Percentiles rank a stretch among this genome's conserved stretches.
Conservation (phyloP, 345 rosid species). For the Salix dunnii region DNA sequence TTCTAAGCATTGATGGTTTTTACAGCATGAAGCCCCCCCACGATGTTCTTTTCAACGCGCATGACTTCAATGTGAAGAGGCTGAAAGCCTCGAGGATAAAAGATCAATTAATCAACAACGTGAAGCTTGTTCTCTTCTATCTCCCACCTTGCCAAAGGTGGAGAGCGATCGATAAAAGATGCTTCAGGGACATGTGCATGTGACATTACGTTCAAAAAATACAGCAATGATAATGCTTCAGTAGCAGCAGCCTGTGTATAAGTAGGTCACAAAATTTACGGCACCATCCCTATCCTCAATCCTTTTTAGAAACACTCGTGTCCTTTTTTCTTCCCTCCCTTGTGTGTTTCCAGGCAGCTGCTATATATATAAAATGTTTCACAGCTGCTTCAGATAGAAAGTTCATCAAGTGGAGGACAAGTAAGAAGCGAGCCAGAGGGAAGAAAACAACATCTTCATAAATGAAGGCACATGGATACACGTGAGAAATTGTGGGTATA, state of each 20-base stretch:
- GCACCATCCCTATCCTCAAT: neutral
- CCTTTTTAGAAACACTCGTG: neutral
- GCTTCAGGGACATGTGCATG: neutral
- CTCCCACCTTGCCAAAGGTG: no score
- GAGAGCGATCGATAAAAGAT: neutral
- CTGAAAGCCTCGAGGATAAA: no score
- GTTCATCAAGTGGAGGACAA: neutral
- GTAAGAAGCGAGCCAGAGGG: neutral
- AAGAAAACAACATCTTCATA: conserved; percentile 5
- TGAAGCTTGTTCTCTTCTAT: neutral
- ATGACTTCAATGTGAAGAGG: neutral
- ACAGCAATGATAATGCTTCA: neutral
- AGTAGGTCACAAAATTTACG: no score
- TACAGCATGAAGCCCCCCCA: neutral
- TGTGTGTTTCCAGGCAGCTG: neutral
- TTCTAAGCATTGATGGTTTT: neutral
- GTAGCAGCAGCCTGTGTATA: no score
- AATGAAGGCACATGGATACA: conserved; percentile 52
- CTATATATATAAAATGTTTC: neutral
- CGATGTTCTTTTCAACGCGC: neutral
- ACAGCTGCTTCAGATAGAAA: neutral
- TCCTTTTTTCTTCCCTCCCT: no score
- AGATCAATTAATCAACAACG: neutral
- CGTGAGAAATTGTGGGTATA: conserved; percentile 20
- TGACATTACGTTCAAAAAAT: neutral